A percentile compares a stretch with the other conserved stretches of the same genome.
These are phyloP conservation scores for Teratosphaeria destructans DNA, from an alignment of 2,329 filamentous ascomycete species.

Conservation along the genomic window DNA sequence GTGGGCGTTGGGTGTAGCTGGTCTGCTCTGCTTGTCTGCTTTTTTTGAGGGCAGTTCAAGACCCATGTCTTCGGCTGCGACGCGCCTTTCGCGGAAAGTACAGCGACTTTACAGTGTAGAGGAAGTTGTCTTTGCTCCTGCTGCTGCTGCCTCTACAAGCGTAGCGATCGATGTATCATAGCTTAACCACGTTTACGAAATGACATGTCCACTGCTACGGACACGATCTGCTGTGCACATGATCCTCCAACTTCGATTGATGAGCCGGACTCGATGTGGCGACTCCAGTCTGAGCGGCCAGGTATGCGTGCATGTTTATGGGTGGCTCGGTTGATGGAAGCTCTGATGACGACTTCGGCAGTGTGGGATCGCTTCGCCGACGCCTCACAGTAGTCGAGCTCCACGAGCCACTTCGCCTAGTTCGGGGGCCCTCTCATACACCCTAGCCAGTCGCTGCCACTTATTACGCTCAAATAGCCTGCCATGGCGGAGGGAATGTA, in stretches of 20 bases:
- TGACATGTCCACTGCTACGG: background rate
- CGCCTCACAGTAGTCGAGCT: background rate
- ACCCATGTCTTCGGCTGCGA: background rate
- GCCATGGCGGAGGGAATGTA: slow-evolving; percentile 36
- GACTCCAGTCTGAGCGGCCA: background rate
- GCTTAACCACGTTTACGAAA: background rate
- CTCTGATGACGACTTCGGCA: background rate
- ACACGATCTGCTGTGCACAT: background rate
- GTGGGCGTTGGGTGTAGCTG: background rate
- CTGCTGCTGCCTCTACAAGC: background rate
- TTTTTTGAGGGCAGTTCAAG: background rate
- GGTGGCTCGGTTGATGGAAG: background rate
- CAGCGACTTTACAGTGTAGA: background rate
- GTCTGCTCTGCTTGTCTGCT: background rate
- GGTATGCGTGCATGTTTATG: background rate
- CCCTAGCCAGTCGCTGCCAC: background rate
- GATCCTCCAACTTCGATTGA: background rate
- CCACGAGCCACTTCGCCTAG: background rate
- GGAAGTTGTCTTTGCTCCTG: background rate
- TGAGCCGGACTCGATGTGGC: too few relatives aligned
- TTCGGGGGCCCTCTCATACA: background rate
- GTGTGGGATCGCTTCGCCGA: background rate
- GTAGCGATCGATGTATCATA: background rate
- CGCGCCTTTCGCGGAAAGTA: background rate
- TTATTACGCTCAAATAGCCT: slow-evolving; percentile 3